phyloP scores from a whole-genome alignment of 2,329 filamentous ascomycete genomes.

The Phialemonium atrogriseum region DNA sequence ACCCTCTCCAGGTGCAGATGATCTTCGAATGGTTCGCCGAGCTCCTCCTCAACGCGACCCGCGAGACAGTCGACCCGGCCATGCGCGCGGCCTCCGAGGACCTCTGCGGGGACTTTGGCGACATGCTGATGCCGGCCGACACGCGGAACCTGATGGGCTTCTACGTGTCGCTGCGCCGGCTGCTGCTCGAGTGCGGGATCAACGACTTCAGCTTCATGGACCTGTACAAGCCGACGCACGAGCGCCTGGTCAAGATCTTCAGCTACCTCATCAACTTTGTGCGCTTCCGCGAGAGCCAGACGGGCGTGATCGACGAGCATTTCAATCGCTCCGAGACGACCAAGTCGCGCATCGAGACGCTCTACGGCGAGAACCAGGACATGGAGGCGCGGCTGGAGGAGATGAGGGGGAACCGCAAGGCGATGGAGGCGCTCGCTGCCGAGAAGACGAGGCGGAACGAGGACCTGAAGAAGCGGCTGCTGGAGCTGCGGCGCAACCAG shows the following conservation, averaged over 20 bases:
- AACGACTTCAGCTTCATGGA: slow-evolving; percentile 91
- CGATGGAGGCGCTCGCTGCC: slow-evolving; percentile 71
- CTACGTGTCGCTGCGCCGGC: slow-evolving; percentile 71
- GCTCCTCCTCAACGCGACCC: slow-evolving; percentile 84
- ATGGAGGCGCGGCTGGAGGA: slow-evolving; percentile 73
- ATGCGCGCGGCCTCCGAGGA: slow-evolving; percentile 91
- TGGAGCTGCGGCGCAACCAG: slow-evolving; percentile 75
- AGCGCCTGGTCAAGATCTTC: slow-evolving; percentile 88
- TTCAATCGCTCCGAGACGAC: slow-evolving; percentile 85
- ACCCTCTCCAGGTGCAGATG: slow-evolving; percentile 89
- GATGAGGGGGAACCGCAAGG: slow-evolving; percentile 69
- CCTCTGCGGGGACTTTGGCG: slow-evolving; percentile 72
- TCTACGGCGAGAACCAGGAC: slow-evolving; percentile 80
- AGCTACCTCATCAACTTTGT: slow-evolving; percentile 99
- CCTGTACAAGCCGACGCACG: slow-evolving; percentile 82
- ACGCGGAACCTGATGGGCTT: slow-evolving; percentile 95
- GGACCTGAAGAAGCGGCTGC: slow-evolving; percentile 71
- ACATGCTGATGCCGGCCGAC: slow-evolving; percentile 71
- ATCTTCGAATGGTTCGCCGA: slow-evolving; percentile 98
- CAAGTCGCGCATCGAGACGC: slow-evolving; percentile 77
- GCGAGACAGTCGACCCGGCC: slow-evolving; percentile 86
- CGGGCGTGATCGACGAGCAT: slow-evolving; percentile 80
- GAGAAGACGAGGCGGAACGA: slow-evolving; percentile 84
- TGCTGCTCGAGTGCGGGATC: slow-evolving; percentile 83
- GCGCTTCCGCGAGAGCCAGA: slow-evolving; percentile 90